A percentile compares a stretch with the other conserved stretches of the same genome.
Conservation (phyloP, 768 basidiomycete species). For the Lentinula detonsa region DNA sequence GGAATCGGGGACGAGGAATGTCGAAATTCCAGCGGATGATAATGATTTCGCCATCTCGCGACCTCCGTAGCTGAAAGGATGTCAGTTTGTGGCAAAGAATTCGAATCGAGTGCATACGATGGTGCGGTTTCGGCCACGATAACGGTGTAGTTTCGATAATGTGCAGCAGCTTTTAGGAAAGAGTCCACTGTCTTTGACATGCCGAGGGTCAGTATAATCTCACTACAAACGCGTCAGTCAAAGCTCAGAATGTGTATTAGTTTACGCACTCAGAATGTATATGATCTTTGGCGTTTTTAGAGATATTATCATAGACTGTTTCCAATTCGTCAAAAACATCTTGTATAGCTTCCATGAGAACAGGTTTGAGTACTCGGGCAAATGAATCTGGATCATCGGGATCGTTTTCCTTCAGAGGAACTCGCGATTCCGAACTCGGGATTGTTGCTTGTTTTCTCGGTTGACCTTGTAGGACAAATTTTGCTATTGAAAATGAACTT, state of each 20-base stretch:
- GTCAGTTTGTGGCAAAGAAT: conserved; percentile 2
- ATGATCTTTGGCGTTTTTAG: conserved; percentile 91
- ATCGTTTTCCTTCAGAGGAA: conserved; percentile 62
- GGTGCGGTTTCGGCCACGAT: conserved; percentile 96
- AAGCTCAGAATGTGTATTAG: background rate
- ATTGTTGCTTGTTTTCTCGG: conserved; percentile 40
- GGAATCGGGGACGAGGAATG: conserved; percentile 96
- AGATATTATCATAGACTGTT: conserved; percentile 91
- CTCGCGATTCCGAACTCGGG: conserved; percentile 46
- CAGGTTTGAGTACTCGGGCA: conserved; percentile 76
- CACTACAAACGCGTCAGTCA: conserved; percentile 38
- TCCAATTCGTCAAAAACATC: conserved; percentile 95
- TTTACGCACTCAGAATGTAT: conserved; percentile 89
- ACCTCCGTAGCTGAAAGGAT: conserved; percentile 63
- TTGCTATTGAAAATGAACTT: conserved; percentile 65
- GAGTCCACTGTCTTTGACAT: conserved; percentile 90
- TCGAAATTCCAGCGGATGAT: conserved; percentile 78
- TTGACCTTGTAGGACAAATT: conserved; percentile 78
- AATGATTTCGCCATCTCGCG: conserved; percentile 80
- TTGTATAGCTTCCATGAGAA: conserved; percentile 94
- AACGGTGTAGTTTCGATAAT: conserved; percentile 88
- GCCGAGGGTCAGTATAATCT: conserved; percentile 93
- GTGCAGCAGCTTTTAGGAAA: conserved; percentile 88
- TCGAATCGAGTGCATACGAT: conserved; percentile 48
- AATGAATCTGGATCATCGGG: conserved; percentile 75